Evolutionary conservation across 169 alveolate genomes (phyloP).

Genomic region (Eimeria mitis): DNA sequence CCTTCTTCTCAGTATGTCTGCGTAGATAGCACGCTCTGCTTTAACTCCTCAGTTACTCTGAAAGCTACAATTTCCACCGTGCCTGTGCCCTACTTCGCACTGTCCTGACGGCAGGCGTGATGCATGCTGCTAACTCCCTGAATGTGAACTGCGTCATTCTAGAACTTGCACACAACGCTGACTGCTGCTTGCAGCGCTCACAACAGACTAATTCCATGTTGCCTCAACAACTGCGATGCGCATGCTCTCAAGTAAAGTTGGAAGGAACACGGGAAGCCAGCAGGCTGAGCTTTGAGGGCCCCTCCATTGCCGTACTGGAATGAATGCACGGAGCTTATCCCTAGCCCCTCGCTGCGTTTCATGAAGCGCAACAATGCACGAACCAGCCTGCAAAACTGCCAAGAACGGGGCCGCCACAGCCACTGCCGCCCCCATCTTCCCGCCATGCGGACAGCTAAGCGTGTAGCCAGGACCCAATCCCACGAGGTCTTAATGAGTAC

Average conservation of each 20-base stretch:
- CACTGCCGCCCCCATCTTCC: conserved; percentile 59
- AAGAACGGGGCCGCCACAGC: conserved; percentile 53
- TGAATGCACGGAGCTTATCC: conserved; percentile 29
- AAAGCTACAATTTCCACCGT: neutral
- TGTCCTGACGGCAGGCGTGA: too few relatives aligned
- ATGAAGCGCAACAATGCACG: conserved; percentile 72
- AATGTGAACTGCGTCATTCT: too few relatives aligned
- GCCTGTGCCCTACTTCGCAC: too few relatives aligned
- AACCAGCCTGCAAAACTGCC: conserved; percentile 60
- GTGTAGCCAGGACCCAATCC: conserved; percentile 30
- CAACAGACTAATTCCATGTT: too few relatives aligned
- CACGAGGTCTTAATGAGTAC: neutral
- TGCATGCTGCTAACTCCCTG: too few relatives aligned
- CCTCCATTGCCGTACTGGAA: conserved; percentile 45
- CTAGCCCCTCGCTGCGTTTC: conserved; percentile 66
- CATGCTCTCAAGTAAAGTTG: conserved; percentile 58
- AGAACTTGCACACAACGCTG: too few relatives aligned
- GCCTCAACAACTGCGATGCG: conserved; percentile 59
- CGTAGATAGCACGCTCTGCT: too few relatives aligned
- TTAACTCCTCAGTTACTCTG: too few relatives aligned
- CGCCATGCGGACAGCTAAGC: conserved; percentile 55
- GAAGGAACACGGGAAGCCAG: conserved; percentile 73
- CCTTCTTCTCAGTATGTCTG: too few relatives aligned
- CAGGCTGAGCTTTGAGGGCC: conserved; percentile 60
- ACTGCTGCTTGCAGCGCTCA: too few relatives aligned